Evolutionary conservation across 2,329 filamentous ascomycete species (phyloP), one percentile per base, ranked within the genome.

Genomic region (Proliferodiscus dingleyae): DNA sequence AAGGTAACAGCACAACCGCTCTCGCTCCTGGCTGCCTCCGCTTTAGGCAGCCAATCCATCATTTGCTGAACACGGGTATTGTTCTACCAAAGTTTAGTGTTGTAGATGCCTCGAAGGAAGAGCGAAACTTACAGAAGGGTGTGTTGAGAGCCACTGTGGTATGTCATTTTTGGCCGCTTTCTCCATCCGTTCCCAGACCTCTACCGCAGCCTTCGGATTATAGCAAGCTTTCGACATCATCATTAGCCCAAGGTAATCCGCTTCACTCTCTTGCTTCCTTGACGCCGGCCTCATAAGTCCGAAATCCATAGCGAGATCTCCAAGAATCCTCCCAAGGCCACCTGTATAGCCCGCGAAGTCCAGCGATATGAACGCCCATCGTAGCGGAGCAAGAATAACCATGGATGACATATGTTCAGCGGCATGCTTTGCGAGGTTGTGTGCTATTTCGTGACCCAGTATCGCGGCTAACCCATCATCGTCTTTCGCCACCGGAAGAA

Each of bases 181-280:
- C 51, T 85, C 79, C 81, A 88, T 87, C 40, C 81, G 67, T 61
- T 73, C 65, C 83, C 81, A 88, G 48, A 90, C 78, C 0, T 69
- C 71, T 34, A 84, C 69, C 0, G 86, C 85, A 49, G 80, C 78
- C 10, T 73, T 66, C 1, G 87, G 87, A 50, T 88, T 74, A 61
- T 85, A 90, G 67, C 87, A 90, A 21, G 82, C 83, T 66, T 87
- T 79, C 0, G 85, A 80, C 84, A 90, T 90, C 75, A 90, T 85
- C 75, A 90, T 80, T 26, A 90, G 65, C 0, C 87, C 87, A 38
- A 90, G 88, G 57, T 86, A 87, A 60, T 91, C 87, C 0, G 87
- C 87, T 68, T 91, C 86, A 39, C 73, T 79, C 71, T 86, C 87
- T 67, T 89, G 85, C 60, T 74, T 76, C 39, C 87, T 71, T 37